phyloP scores from a whole-genome alignment of 768 basidiomycete genomes.

The Brasilioporus rufonigricans region DNA sequence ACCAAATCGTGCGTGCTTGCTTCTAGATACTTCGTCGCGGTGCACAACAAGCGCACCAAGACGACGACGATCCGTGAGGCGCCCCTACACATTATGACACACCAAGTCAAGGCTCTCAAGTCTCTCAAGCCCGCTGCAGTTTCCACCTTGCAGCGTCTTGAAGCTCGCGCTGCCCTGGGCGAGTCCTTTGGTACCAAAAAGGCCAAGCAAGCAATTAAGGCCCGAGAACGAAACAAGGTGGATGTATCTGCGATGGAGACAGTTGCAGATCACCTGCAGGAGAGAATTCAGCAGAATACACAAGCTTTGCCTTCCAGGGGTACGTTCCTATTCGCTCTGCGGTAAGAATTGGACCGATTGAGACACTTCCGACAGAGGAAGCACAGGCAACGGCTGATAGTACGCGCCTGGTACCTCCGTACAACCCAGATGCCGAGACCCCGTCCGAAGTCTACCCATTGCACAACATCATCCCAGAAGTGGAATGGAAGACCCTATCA shows the following conservation, averaged over 20 bases:
- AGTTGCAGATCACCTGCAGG: constrained; percentile 78
- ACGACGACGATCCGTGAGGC: constrained; percentile 67
- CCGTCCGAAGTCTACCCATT: constrained; percentile 74
- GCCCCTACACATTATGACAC: constrained; percentile 66
- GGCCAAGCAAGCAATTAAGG: constrained; percentile 80
- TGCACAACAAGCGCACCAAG: constrained; percentile 75
- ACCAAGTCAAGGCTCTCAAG: constrained; percentile 84
- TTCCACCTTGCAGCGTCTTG: constrained; percentile 49
- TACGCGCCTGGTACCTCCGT: constrained; percentile 73
- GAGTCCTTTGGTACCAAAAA: constrained; percentile 96
- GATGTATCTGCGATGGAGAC: constrained; percentile 86
- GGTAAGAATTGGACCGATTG: background rate
- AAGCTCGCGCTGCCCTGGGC: constrained; percentile 77
- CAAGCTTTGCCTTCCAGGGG: constrained; percentile 67
- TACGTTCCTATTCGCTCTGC: constrained; percentile 34
- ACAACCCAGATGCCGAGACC: constrained; percentile 60
- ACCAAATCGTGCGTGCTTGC: background rate
- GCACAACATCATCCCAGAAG: constrained; percentile 74
- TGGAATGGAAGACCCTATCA: constrained; percentile 75
- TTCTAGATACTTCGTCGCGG: constrained; percentile 75
- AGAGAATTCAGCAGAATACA: constrained; percentile 74
- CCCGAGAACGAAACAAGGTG: constrained; percentile 85
- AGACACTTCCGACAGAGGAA: constrained; percentile 47
- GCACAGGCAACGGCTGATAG: constrained; percentile 61
- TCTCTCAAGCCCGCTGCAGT: constrained; percentile 49